Base-by-base conservation (phyloP, 2,329 filamentous ascomycete genomes). In the Beauveria sp. region DNA sequence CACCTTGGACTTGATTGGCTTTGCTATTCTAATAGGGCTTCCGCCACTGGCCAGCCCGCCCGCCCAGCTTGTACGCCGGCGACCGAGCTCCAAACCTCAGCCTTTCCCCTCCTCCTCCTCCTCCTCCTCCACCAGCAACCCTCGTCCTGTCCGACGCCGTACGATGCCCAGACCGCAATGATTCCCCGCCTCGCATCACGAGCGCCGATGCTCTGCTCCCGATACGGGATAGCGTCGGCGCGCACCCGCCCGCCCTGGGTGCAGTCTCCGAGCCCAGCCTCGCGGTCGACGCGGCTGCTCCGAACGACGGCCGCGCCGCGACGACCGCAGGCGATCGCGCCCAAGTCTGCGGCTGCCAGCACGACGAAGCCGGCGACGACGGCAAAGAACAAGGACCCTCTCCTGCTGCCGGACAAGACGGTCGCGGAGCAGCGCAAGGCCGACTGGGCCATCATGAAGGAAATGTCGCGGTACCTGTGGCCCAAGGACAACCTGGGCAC, bases 381-480 rank as follows among this genome's bases (percentile, higher is more conserved):
- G 24, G 59, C 67, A 14, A 67, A 67, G 9, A 67, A 64, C 34
- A 67, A 66, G 14, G 73, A 75, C 54, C 71, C 73, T 52, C 72
- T 76, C 50, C 69, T 69, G 34, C 50, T 62, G 10, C 66, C 67
- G 34, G 74, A 76, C 22, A 77, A 76, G 67, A 86, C 85, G 56
- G 88, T 86, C 22, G 87, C 93, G 69, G 91, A 97, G 76, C 96
- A 99, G 81, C 86, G 95, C 68, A 96, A 93, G 77, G 93, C 93
- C 9, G 95, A 99, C 72, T 97, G 93, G 93, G 93, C 93, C 53
- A 99, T 99, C 67, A 95, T 99, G 81, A 96, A 90, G 76, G 93
- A 99, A 74, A 98, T 99, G 93, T 88, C 89, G 64, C 88, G 88
- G 65, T 99, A 99, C 74, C 79, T 99, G 24, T 99, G 95, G 95